Evolutionary conservation across 2,329 filamentous ascomycete genomes (phyloP).

Genomic region (Botrytis deweyae): DNA sequence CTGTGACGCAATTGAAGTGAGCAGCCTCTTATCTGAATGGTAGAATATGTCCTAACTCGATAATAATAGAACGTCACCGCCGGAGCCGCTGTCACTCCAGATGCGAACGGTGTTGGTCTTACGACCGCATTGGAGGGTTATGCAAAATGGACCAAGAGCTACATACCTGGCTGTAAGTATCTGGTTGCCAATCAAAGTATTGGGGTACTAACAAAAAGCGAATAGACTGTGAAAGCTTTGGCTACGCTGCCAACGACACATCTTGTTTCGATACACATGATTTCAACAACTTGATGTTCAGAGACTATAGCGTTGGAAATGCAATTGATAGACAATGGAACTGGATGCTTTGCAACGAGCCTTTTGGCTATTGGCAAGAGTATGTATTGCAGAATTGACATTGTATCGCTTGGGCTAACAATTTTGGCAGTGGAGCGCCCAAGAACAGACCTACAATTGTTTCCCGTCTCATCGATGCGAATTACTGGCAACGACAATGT

Average conservation of each 20-base stretch:
- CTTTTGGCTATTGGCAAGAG: conserved; percentile 58
- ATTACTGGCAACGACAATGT: conserved; percentile 58
- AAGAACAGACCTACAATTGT: conserved; percentile 47
- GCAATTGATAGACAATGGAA: conserved; percentile 50
- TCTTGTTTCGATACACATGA: conserved; percentile 57
- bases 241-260: conserved; percentile 47
- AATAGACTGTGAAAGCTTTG: conserved; percentile 48
- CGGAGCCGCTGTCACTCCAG: conserved; percentile 37
- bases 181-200: background rate
- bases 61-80: conserved; percentile 36
- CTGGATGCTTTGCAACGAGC: conserved; percentile 64
- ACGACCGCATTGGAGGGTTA: conserved; percentile 54
- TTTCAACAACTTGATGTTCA: conserved; percentile 48
- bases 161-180: conserved; percentile 50
- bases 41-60: conserved; percentile 1
- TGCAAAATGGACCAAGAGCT: conserved; percentile 52
- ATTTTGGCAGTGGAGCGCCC: conserved; percentile 45
- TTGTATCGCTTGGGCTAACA: conserved; percentile 14
- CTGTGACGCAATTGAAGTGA: conserved; percentile 45
- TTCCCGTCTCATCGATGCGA: conserved; percentile 49
- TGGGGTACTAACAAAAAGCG: background rate
- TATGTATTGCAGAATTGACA: conserved; percentile 35
- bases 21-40: conserved; percentile 1
- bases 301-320: conserved; percentile 50
- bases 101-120: conserved; percentile 51